A percentile compares a stretch with the other conserved stretches of the same genome.
Conservation (phyloP, 257 asterid species). For the Petrea volubilis region DNA sequence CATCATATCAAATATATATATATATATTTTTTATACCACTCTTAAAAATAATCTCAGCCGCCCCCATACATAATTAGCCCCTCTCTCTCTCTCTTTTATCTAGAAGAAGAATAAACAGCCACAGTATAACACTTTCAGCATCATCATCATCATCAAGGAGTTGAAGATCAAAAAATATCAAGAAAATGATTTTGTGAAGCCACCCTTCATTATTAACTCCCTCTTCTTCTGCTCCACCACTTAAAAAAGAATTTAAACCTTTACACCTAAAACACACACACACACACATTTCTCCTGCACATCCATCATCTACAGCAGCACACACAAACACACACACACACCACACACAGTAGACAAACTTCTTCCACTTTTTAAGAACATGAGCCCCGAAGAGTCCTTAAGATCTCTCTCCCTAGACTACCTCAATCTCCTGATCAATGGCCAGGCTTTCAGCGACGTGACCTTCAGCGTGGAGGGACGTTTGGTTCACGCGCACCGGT, state of each 20-base stretch:
- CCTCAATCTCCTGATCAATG: slow-evolving; percentile 90
- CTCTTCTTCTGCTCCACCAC: slow-evolving; percentile 12
- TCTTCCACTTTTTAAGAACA: too few relatives aligned
- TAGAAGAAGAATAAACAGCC: slow-evolving; percentile 28
- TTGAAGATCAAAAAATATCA: not conserved
- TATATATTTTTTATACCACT: not conserved
- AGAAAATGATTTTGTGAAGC: slow-evolving; percentile 26
- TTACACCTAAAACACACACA: not conserved
- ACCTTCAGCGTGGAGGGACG: slow-evolving; percentile 97
- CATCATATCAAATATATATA: not conserved
- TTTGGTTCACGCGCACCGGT: slow-evolving; percentile 85
- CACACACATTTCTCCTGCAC: not conserved
- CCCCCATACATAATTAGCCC: slow-evolving; percentile 52
- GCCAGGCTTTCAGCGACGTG: slow-evolving; percentile 95
- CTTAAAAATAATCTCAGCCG: slow-evolving; percentile 47
- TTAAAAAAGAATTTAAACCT: too few relatives aligned
- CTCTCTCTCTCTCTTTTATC: slow-evolving; percentile 27
- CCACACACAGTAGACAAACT: too few relatives aligned
- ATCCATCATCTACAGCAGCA: slow-evolving; percentile 32
- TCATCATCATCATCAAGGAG: slow-evolving; percentile 21
- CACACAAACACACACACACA: not conserved
- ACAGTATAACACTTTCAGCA: slow-evolving; percentile 15
- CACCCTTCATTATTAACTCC: not conserved
- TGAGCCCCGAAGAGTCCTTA: slow-evolving; percentile 81
- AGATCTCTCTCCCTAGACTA: slow-evolving; percentile 90